Base-by-base conservation (phyloP, 805 yeast species). In the Teunomyces kruisii region DNA sequence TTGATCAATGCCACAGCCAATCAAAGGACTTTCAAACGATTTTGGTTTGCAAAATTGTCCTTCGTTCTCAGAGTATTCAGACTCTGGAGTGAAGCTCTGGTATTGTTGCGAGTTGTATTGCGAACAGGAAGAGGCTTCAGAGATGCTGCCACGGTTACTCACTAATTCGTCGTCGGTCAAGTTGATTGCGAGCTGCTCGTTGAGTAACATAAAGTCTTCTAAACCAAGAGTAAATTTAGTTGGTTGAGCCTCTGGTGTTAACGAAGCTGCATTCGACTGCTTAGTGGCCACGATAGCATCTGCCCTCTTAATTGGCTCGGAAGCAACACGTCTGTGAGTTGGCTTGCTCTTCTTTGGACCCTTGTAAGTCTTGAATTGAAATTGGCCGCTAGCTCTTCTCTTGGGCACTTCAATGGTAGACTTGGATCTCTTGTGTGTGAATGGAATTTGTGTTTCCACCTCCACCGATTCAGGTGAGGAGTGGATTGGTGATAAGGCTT, bases 321-420 rank as follows among this genome's bases (percentile, higher is more conserved):
- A 61, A 31, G 46, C 57, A 6, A 64, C 50, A 26, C 57, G 53
- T 42, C 56, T 54, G 37, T 50, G 44, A 39, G 50, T 40, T 45
- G 57, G 44, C 57, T 55, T 53, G 41, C 46, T 47, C 44, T 48
- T 47, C 42, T 48, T 52, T 19, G 68, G 68, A 7, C 65, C 67
- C 19, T 52, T 61, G 57, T 64, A 64, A 5, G 59, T 54, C 43
- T 63, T 64, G 56, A 62, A 62, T 42, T 61, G 67, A 39, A 61
- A 52, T 35, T 55, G 53, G 3, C 53, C 50, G 24, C 43, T 54
- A 39, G 54, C 51, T 10, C 55, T 53, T 47, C 57, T 51, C 36
- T 55, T 56, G 39, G 53, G 39, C 32, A 46, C 49, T 27, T 51
- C 55, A 28, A 63, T 50, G 2, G 58, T 52, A 4, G 68, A 59